Conservation (phyloP, 371 early-diverging fungal genomes). For the Mucor plumbeus region DNA sequence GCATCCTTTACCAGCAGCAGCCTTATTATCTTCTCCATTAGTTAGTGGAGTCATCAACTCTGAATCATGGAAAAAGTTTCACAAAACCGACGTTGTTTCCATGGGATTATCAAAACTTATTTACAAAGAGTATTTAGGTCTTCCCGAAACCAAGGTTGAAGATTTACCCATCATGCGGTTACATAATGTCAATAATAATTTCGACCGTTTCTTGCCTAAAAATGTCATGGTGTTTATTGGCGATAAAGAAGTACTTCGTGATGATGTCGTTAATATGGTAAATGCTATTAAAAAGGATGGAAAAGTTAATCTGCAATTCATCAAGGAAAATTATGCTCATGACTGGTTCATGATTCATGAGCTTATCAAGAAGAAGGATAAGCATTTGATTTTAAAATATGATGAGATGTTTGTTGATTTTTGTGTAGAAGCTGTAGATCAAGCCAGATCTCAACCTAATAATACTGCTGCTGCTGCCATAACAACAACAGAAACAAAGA, state of each 20-base stretch:
- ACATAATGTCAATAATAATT: conserved; percentile 23
- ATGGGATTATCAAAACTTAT: conserved; percentile 31
- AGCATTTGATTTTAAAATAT: conserved; percentile 28
- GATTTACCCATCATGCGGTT: conserved; percentile 35
- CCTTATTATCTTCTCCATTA: conserved; percentile 40
- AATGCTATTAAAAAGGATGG: conserved; percentile 31
- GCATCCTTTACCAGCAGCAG: conserved; percentile 39
- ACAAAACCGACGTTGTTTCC: conserved; percentile 36
- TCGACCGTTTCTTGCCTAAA: conserved; percentile 39
- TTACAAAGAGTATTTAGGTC: conserved; percentile 40
- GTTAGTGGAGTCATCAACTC: conserved; percentile 35
- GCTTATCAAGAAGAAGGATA: conserved; percentile 40
- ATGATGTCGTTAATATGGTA: conserved; percentile 35
- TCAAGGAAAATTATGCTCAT: conserved; percentile 42
- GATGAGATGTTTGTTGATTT: conserved; percentile 38
- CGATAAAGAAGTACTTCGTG: conserved; percentile 45
- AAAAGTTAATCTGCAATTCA: conserved; percentile 22
- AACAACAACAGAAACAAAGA: neutral
- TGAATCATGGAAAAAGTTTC: conserved; percentile 35
- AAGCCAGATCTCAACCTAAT: neutral
- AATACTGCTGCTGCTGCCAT: neutral
- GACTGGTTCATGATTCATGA: conserved; percentile 51
- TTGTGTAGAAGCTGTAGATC: conserved; percentile 23
- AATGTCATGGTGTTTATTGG: conserved; percentile 42
- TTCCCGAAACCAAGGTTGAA: conserved; percentile 30